Evolutionary conservation across 2,329 filamentous ascomycete genomes (phyloP).

Genomic region (Ophiostoma angusticollis): DNA sequence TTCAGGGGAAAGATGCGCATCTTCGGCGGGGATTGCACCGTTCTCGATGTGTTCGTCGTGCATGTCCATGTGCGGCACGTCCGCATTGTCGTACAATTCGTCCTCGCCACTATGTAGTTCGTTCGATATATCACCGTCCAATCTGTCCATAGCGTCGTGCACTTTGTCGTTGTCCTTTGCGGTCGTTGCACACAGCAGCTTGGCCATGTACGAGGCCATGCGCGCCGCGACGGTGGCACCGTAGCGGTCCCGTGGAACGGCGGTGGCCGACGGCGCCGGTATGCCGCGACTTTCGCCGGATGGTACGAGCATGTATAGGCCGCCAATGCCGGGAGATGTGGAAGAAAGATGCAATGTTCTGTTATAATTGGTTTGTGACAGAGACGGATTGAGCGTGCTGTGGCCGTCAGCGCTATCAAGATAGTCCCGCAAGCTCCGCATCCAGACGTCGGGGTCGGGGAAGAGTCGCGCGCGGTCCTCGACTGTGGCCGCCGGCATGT

Average conservation of each 20-base stretch:
- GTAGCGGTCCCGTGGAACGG: slow-evolving; percentile 46
- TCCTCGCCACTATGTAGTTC: too few relatives aligned
- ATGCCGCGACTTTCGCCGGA: slow-evolving; percentile 6
- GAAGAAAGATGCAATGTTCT: too few relatives aligned
- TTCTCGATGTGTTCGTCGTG: too few relatives aligned
- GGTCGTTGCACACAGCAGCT: slow-evolving; percentile 46
- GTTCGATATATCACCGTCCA: too few relatives aligned
- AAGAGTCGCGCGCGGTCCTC: slow-evolving; percentile 37
- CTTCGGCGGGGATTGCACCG: too few relatives aligned
- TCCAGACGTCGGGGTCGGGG: slow-evolving; percentile 54
- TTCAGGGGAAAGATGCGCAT: too few relatives aligned
- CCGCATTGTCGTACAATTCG: too few relatives aligned
- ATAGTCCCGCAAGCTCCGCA: slow-evolving; percentile 43
- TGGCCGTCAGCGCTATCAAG: slow-evolving; percentile 25
- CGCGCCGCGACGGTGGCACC: slow-evolving; percentile 62
- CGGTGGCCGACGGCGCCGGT: too few relatives aligned
- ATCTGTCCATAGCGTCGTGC: too few relatives aligned
- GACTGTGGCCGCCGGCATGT: slow-evolving; percentile 11
- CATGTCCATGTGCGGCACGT: too few relatives aligned
- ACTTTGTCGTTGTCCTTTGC: too few relatives aligned
- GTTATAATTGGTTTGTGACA: slow-evolving; percentile 70
- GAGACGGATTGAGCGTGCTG: slow-evolving; percentile 47
- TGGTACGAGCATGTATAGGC: slow-evolving; percentile 49
- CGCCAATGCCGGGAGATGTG: slow-evolving; percentile 54
- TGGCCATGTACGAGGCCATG: slow-evolving; percentile 58